Conservation (phyloP, 495 filamentous ascomycete species). For the Podospora pseudoanserina region DNA sequence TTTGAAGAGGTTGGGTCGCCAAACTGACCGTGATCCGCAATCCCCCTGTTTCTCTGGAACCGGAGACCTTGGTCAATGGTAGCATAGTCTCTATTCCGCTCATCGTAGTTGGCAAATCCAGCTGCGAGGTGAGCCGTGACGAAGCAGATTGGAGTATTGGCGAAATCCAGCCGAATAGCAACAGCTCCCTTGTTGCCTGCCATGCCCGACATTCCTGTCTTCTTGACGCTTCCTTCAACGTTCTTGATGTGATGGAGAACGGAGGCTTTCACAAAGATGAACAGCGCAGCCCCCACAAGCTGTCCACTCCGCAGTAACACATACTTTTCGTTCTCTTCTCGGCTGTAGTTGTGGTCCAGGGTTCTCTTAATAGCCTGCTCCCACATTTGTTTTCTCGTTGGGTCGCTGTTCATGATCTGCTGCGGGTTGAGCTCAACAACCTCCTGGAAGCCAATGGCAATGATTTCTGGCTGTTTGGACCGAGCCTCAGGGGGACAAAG, state of each 20-base stretch:
- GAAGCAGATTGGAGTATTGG: slow-evolving; percentile 89
- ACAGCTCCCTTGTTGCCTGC: slow-evolving; percentile 98
- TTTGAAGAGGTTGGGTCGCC: not conserved
- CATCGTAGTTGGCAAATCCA: slow-evolving; percentile 95
- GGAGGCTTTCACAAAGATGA: slow-evolving; percentile 81
- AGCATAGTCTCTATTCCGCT: slow-evolving; percentile 86
- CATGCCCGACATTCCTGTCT: slow-evolving; percentile 96
- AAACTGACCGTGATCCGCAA: slow-evolving; percentile 73
- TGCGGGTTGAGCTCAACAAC: slow-evolving; percentile 95
- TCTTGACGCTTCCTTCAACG: slow-evolving; percentile 93
- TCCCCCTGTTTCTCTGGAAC: slow-evolving; percentile 84
- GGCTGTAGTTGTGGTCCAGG: slow-evolving; percentile 65
- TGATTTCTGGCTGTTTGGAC: slow-evolving; percentile 64
- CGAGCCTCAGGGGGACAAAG: slow-evolving; percentile 58
- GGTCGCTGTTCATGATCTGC: slow-evolving; percentile 99
- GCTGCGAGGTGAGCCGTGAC: slow-evolving; percentile 96
- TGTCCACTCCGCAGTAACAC: slow-evolving; percentile 88
- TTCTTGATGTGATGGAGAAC: slow-evolving; percentile 81
- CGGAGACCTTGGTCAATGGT: slow-evolving; percentile 84
- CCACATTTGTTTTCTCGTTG: slow-evolving; percentile 78
- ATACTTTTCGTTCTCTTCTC: slow-evolving; percentile 67
- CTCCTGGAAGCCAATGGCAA: slow-evolving; percentile 92
- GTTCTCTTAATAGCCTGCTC: slow-evolving; percentile 74
- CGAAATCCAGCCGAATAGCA: slow-evolving; percentile 92
- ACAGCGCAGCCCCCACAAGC: slow-evolving; percentile 87